These are phyloP conservation scores for Candida coleopterorum DNA, from an alignment of 805 yeast species.

Conservation along the genomic window DNA sequence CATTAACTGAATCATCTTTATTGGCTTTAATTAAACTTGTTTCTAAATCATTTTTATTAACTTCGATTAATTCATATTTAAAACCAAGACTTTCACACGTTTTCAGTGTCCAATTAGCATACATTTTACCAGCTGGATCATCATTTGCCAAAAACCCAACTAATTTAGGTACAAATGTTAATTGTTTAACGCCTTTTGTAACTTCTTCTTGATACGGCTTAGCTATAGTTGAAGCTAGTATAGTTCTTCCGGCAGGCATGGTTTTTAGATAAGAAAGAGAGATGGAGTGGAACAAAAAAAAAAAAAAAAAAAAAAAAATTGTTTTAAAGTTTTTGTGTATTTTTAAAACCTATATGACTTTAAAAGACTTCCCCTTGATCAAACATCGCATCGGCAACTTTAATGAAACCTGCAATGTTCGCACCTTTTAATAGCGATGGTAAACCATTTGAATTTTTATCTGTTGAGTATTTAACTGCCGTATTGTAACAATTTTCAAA, in stretches of 20 bases:
- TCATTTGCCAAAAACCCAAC: slow-evolving; percentile 90
- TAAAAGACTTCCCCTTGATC: slow-evolving; percentile 81
- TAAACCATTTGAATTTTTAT: slow-evolving; percentile 52
- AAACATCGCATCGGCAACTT: slow-evolving; percentile 98
- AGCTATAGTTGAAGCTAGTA: slow-evolving; percentile 83
- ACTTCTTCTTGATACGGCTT: slow-evolving; percentile 77
- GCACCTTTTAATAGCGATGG: slow-evolving; percentile 99
- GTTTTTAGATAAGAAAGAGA: not conserved
- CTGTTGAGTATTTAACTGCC: slow-evolving; percentile 74
- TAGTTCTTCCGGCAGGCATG: slow-evolving; percentile 66
- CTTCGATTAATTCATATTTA: slow-evolving; percentile 68
- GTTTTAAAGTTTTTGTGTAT: no score
- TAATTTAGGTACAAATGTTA: slow-evolving; percentile 61
- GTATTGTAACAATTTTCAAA: slow-evolving; percentile 90
- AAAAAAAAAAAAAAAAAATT: slow-evolving; percentile 1
- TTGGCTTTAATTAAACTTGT: slow-evolving; percentile 81
- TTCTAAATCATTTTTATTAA: slow-evolving; percentile 79
- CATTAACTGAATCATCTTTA: slow-evolving; percentile 68
- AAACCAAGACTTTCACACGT: slow-evolving; percentile 86
- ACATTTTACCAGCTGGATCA: slow-evolving; percentile 94
- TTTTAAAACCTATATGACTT: not conserved
- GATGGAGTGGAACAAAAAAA: not conserved
- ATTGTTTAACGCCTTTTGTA: slow-evolving; percentile 45
- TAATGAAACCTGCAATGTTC: slow-evolving; percentile 97
- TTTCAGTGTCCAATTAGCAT: slow-evolving; percentile 94